Base-by-base conservation (phyloP, 306 rosid species). In the Senna tora region DNA sequence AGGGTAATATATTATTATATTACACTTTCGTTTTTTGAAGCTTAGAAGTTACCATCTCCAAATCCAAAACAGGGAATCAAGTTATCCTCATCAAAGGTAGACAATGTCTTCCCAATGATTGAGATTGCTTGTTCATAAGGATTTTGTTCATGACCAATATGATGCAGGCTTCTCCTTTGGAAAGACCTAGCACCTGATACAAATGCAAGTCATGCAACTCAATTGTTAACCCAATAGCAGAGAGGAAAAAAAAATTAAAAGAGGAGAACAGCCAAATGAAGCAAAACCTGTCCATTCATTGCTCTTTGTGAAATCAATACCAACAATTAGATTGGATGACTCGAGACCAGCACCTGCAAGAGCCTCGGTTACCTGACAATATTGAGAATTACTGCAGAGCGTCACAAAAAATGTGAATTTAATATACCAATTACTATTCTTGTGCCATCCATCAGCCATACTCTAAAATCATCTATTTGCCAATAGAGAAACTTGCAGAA, bases 301-400 rank as follows among this genome's bases (percentile, higher is more conserved):
- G 89, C 99, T 95, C 90, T 95, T 91, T 7, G 99, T 95, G 82
- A 91, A 95, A 81, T 95, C 99, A 73, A 95, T 88, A 53, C 99
- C 99, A 17, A 95, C 97, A 71, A 95, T 87, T 39, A 95, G 93
- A 85, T 95, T 95, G 19, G 97, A 89, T 21, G 97, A 95, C 87
- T 95, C 97, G 9, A 95, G 71, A 43, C 99, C 99, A 76, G 97
- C 96, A 22, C 62, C 72, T 28, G 91, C 87, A 62, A 95, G 74
- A 50, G 97, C 97, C 4, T 86, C 96, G 9, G 96, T 89, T 49
- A 95, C 99, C 99, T 94, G 79, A 67, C 55, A 78, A 76, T 41
- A 57, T 21, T 19, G 34, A 81, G 60, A 47, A 60, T 13, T 17
- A 76, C 59, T 58, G 61, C 43, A 74, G 51, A 80, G 32, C 39